A percentile compares a stretch with the other conserved stretches of the same genome.
phyloP scores from a whole-genome alignment of 495 filamentous ascomycete species.

The Podospora fimiseda region DNA sequence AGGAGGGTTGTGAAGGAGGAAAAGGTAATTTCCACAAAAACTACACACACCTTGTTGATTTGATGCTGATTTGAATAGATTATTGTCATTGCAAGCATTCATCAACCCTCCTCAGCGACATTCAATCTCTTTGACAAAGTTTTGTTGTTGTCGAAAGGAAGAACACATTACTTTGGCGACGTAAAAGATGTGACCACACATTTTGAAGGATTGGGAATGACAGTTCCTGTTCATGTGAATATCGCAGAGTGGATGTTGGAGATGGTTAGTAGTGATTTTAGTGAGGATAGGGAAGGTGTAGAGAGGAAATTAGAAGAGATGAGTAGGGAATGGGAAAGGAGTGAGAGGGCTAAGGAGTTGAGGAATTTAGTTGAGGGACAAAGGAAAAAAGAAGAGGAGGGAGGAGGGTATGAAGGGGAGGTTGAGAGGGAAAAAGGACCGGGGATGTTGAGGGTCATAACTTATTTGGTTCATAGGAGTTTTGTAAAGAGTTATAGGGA shows the following conservation, averaged over 20 bases:
- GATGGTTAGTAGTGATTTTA: conserved; percentile 67
- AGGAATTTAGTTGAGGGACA: conserved; percentile 11
- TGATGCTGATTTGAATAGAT: conserved; percentile 46
- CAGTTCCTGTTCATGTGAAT: conserved; percentile 61
- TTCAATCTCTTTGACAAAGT: conserved; percentile 77
- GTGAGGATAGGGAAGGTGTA: conserved; percentile 35
- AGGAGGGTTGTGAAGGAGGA: conserved; percentile 60
- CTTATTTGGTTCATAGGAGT: conserved; percentile 57
- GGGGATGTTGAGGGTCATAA: conserved; percentile 14
- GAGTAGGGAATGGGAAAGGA: conserved; percentile 38
- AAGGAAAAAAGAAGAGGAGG: conserved; percentile 1
- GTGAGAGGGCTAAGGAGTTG: conserved; percentile 11
- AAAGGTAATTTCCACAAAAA: conserved; percentile 53
- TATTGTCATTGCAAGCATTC: conserved; percentile 65
- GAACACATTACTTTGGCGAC: conserved; percentile 62
- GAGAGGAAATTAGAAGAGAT: conserved; percentile 33
- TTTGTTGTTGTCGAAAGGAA: conserved; percentile 62
- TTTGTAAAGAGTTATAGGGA: conserved; percentile 79
- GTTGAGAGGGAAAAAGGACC: conserved; percentile 22
- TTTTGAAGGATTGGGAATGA: conserved; percentile 51
- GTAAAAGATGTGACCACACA: conserved; percentile 46
- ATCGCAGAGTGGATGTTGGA: conserved; percentile 75
- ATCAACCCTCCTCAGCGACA: conserved; percentile 71
- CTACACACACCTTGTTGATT: conserved; percentile 41
- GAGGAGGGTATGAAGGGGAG: background rate